Percentiles rank a stretch among this genome's conserved stretches.
phyloP scores from a whole-genome alignment of 176 grass and related monocot genomes.

The Aegilops longissima region DNA sequence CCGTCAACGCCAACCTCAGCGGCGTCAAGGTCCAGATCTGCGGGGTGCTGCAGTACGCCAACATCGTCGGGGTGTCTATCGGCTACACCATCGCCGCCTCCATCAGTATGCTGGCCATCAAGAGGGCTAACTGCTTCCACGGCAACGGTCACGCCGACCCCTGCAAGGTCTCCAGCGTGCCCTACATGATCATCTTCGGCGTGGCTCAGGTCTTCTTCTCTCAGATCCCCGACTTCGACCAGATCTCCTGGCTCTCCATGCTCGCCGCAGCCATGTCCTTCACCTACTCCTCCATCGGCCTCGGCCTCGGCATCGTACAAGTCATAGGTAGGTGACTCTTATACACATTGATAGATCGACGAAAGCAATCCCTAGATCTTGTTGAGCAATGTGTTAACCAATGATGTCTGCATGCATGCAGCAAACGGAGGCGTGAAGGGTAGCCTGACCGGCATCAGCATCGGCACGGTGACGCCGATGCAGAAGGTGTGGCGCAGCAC shows the following conservation, averaged over 20 bases:
- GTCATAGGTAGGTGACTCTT: constrained; percentile 47
- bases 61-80: constrained; percentile 79
- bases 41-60: constrained; percentile 75
- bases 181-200: constrained; percentile 82
- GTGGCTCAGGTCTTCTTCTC: constrained; percentile 69
- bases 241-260: constrained; percentile 92
- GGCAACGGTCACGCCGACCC: constrained; percentile 56
- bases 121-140: constrained; percentile 81
- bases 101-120: constrained; percentile 75
- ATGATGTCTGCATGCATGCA: neutral
- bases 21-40: constrained; percentile 73
- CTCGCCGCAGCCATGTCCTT: constrained; percentile 87
- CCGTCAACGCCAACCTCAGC: constrained; percentile 75
- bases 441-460: constrained; percentile 79
- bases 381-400: neutral
- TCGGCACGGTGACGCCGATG: constrained; percentile 53
- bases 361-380: too few relatives aligned
- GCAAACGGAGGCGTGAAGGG: constrained; percentile 61
- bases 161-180: constrained; percentile 58
- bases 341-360: neutral
- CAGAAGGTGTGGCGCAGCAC: constrained; percentile 79
- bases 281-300: constrained; percentile 83
- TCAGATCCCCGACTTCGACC: constrained; percentile 79
- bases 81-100: constrained; percentile 90
- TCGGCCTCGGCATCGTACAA: constrained; percentile 71